phyloP scores from a whole-genome alignment of 169 alveolate species.

The Plasmodium vivax region DNA sequence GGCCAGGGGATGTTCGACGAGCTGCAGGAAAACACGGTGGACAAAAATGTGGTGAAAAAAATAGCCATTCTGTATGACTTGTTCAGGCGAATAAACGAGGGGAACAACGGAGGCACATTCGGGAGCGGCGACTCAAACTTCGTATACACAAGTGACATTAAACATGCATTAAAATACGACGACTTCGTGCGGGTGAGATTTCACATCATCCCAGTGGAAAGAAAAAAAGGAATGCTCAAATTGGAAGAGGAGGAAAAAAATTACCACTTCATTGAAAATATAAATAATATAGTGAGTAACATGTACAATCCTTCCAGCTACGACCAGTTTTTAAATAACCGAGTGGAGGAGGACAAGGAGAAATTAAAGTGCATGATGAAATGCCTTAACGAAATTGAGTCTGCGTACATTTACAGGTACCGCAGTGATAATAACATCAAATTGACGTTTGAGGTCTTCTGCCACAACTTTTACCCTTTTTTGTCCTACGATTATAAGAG shows the following conservation, averaged over 20 bases:
- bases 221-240: slow-evolving; percentile 20
- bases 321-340: slow-evolving; percentile 29
- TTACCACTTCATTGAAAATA: slow-evolving; percentile 38
- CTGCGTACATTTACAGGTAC: slow-evolving; percentile 66
- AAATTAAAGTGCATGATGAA: slow-evolving; percentile 61
- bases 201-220: slow-evolving; percentile 52
- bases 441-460: slow-evolving; percentile 62
- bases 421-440: slow-evolving; percentile 70
- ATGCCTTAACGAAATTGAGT: slow-evolving; percentile 49
- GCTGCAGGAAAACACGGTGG: slow-evolving; percentile 7
- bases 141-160: slow-evolving; percentile 69
- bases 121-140: slow-evolving; percentile 4
- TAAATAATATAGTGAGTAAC: slow-evolving; percentile 31
- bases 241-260: slow-evolving; percentile 21
- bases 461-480: slow-evolving; percentile 50
- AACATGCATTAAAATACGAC: slow-evolving; percentile 46
- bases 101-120: neutral
- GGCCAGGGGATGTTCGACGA: slow-evolving; percentile 42
- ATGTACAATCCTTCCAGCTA: slow-evolving; percentile 56
- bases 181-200: slow-evolving; percentile 60
- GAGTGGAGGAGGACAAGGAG: slow-evolving; percentile 29
- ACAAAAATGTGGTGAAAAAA: slow-evolving; percentile 52
- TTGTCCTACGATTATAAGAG: slow-evolving; percentile 68
- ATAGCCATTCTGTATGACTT: slow-evolving; percentile 63
- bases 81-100: slow-evolving; percentile 29